A percentile compares a stretch with the other conserved stretches of the same genome.
Evolutionary conservation across 2,329 filamentous ascomycete genomes (phyloP).

Genomic region (Scleromitrula shiraiana): DNA sequence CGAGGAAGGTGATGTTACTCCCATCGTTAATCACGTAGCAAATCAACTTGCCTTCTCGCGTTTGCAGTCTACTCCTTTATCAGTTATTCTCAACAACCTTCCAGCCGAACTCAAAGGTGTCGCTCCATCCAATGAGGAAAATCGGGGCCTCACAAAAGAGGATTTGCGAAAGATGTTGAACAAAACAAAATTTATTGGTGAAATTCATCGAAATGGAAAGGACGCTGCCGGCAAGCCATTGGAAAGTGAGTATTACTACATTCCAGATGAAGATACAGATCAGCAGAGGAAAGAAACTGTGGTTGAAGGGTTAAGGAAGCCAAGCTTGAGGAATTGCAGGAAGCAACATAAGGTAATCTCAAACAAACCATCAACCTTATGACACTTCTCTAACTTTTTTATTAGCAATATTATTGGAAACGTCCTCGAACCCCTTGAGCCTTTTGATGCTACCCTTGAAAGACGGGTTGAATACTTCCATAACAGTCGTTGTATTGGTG

Average conservation of each 20-base stretch:
- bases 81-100: slow-evolving; percentile 80
- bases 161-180: slow-evolving; percentile 67
- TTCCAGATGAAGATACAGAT: slow-evolving; percentile 79
- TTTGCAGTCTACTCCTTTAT: slow-evolving; percentile 82
- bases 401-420: slow-evolving; percentile 62
- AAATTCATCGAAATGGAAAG: slow-evolving; percentile 85
- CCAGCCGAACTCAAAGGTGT: slow-evolving; percentile 53
- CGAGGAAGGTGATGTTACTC: slow-evolving; percentile 34
- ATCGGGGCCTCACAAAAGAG: slow-evolving; percentile 45
- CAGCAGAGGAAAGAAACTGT: slow-evolving; percentile 72
- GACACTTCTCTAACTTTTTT: slow-evolving; percentile 1
- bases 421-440: slow-evolving; percentile 48
- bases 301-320: slow-evolving; percentile 78
- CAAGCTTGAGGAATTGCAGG: slow-evolving; percentile 78
- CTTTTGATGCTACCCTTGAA: slow-evolving; percentile 14
- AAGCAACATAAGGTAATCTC: slow-evolving; percentile 89
- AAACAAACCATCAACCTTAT: slow-evolving; percentile 5
- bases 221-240: slow-evolving; percentile 89
- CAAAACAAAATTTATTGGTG: slow-evolving; percentile 69
- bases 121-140: slow-evolving; percentile 26
- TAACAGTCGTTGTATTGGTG: not conserved
- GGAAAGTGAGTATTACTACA: slow-evolving; percentile 96
- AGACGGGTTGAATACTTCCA: slow-evolving; percentile 3
- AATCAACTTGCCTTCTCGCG: slow-evolving; percentile 96
- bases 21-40: slow-evolving; percentile 74